Conservation (phyloP, 129 eudicot genomes). For the Glebionis coronaria region DNA sequence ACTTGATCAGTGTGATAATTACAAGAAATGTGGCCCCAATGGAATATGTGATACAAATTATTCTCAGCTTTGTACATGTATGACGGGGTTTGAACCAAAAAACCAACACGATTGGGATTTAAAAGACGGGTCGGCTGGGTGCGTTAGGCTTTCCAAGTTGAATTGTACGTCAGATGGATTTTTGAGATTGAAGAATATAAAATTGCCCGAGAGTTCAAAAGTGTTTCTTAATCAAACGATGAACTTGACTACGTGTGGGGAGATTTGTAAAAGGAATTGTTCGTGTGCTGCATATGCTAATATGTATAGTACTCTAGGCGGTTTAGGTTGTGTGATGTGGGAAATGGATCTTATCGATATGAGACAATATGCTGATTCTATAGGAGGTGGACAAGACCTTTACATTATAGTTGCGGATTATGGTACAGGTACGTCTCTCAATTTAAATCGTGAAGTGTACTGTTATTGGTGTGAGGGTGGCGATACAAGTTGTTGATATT, state of each 20-base stretch:
- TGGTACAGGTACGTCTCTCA: no score
- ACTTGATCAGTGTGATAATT: conserved; percentile 59
- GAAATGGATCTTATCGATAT: conserved; percentile 53
- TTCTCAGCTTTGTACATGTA: conserved; percentile 49
- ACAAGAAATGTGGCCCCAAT: conserved; percentile 48
- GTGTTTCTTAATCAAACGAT: conserved; percentile 28
- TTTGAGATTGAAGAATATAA: conserved; percentile 39
- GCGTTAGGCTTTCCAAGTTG: conserved; percentile 44
- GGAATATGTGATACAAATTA: conserved; percentile 51
- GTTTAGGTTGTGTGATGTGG: conserved; percentile 81
- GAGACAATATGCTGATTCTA: conserved; percentile 59
- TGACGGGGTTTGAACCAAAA: conserved; percentile 47
- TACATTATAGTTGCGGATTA: conserved; percentile 54
- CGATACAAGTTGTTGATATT: no score
- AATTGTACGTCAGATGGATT: conserved; percentile 59
- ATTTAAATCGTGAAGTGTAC: not conserved
- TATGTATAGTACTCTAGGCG: conserved; percentile 39
- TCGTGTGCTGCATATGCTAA: conserved; percentile 54
- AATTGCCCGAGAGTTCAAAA: no score
- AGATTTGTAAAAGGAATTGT: conserved; percentile 49
- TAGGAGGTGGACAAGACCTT: conserved; percentile 74
- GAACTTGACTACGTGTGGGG: conserved; percentile 41
- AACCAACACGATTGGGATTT: conserved; percentile 46
- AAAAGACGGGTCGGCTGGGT: conserved; percentile 73
- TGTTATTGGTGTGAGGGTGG: no score